phyloP scores from a whole-genome alignment of 1,284 basidiomycete species.

The Filobasidium uniguttulatum region DNA sequence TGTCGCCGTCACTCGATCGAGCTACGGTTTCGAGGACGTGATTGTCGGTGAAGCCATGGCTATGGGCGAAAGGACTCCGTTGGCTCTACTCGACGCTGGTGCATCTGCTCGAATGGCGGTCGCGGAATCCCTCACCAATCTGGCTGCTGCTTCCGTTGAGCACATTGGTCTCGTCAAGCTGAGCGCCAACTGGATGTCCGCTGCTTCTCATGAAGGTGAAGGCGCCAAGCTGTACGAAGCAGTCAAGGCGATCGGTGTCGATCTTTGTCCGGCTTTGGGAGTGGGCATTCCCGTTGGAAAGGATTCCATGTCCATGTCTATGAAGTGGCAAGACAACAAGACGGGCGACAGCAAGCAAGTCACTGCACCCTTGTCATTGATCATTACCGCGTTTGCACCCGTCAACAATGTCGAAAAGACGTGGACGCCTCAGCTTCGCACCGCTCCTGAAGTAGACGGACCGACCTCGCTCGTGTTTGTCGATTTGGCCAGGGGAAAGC shows the following conservation, averaged over 20 bases:
- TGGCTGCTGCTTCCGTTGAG: conserved; percentile 66
- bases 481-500: conserved; percentile 72
- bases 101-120: conserved; percentile 94
- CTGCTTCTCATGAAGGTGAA: conserved; percentile 78
- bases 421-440: conserved; percentile 83
- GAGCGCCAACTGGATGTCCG: conserved; percentile 99
- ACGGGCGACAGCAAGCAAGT: conserved; percentile 58
- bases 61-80: conserved; percentile 88
- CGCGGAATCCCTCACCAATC: conserved; percentile 83
- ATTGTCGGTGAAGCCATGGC: conserved; percentile 89
- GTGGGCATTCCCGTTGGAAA: conserved; percentile 95
- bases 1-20: conserved; percentile 84
- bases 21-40: conserved; percentile 76
- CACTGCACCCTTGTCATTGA: conserved; percentile 77
- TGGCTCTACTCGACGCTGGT: conserved; percentile 72
- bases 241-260: conserved; percentile 81
- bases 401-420: conserved; percentile 66
- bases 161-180: conserved; percentile 70
- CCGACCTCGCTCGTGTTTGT: conserved; percentile 68
- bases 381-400: conserved; percentile 87
- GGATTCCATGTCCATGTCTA: conserved; percentile 99
- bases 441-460: conserved; percentile 42
- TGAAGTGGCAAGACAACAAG: conserved; percentile 62
- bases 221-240: conserved; percentile 84
- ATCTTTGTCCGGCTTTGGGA: conserved; percentile 86